Evolutionary conservation across 2,329 filamentous ascomycete genomes (phyloP), one percentile per base, ranked within the genome.

Genomic region (Dryadomyces sulphureus): DNA sequence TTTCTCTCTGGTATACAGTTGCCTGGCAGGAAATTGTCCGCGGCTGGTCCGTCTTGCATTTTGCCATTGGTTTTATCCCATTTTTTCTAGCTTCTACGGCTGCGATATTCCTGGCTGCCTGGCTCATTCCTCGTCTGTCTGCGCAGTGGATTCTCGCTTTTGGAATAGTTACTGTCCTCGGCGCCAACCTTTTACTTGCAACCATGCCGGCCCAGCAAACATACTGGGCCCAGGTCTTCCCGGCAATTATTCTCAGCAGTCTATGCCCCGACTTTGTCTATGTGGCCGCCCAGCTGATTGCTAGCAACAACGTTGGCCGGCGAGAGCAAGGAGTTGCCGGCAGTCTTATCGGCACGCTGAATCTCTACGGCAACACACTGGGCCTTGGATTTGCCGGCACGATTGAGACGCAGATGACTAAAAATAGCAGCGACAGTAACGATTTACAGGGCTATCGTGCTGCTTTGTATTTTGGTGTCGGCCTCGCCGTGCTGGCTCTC

Each of bases 231-330:
- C 61, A 64, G 46, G 51, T 57, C 0, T 73, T 73, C 43, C 66
- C 63, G 0, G 59, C 62, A 21, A 52, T 53, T 4, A 1, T 62
- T 1, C 27, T 65, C 1, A 52, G 52, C 5, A 53, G 58, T 2
- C 52, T 66, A 52, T 68, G 65, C 25, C 68, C 68, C 0, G 71
- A 75, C 49, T 64, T 74, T 2, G 62, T 71, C 5, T 72, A 66
- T 45, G 66, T 68, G 0, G 68, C 67, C 0, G 68, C 68, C 0
- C 68, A 74, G 48, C 68, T 75, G 4, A 71, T 75, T 45, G 68
- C 70, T 0, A 73, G 70, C 45, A 72, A 74, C 47, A 64, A 62
- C 1, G 70, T 75, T 24, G 59, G 54, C 3, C 59, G 62, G 3
- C 60, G 63, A 5, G 62, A 75, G 20, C 70, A 75, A 43, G 72